Evolutionary conservation across 495 filamentous ascomycete genomes (phyloP).

Genomic region (Extremus antarcticus): DNA sequence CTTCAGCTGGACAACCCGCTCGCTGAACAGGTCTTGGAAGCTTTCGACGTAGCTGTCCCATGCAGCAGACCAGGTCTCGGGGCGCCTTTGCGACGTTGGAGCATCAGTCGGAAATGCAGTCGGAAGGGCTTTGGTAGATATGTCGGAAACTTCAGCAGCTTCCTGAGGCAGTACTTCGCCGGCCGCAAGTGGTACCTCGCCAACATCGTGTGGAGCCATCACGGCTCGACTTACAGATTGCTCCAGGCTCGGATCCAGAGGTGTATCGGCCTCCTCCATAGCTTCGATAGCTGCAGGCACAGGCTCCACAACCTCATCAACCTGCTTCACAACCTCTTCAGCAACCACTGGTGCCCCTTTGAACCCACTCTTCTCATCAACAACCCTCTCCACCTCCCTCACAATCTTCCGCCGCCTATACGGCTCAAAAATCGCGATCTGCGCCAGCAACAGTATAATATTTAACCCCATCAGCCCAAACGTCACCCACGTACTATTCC

Average conservation of each 20-base stretch:
- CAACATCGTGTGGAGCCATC: neutral
- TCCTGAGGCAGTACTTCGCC: constrained; percentile 6
- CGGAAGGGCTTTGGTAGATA: neutral
- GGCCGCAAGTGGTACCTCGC: neutral
- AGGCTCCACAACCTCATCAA: constrained; percentile 14
- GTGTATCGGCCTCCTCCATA: neutral
- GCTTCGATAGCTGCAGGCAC: neutral
- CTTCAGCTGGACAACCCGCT: constrained; percentile 51
- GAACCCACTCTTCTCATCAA: constrained; percentile 52
- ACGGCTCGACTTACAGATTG: neutral
- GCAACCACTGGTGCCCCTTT: constrained; percentile 13
- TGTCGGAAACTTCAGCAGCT: constrained; percentile 8
- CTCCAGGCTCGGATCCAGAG: neutral
- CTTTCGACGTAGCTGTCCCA: constrained; percentile 2
- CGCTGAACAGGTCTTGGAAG: constrained; percentile 54
- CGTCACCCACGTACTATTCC: constrained; percentile 95
- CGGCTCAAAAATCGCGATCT: constrained; percentile 89
- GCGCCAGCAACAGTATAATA: constrained; percentile 73
- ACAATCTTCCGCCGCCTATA: constrained; percentile 77
- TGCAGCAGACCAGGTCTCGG: neutral
- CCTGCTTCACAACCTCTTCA: constrained; percentile 18
- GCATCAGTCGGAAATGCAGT: neutral
- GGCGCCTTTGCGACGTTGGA: neutral
- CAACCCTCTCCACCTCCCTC: constrained; percentile 65
- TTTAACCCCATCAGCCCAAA: constrained; percentile 98